Base-by-base conservation (phyloP, 192 early-diverging fungal species). In the Physocladia obscura region DNA sequence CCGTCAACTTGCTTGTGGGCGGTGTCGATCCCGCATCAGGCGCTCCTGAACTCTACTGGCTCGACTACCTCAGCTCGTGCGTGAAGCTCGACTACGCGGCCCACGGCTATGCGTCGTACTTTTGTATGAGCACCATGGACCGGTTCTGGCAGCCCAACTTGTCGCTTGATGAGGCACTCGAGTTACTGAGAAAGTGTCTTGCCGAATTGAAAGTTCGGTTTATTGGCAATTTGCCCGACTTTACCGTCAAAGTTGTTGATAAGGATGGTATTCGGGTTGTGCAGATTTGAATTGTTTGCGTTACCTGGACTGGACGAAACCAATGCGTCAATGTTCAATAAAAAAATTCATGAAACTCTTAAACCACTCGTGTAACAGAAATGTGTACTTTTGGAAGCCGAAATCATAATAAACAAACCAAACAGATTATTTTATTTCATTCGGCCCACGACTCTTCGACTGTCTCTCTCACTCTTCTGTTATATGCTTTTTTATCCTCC, bases 401-500 rank as follows among this genome's bases (percentile, higher is more conserved):
- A 44, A 44, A 13, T 44, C 11, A n/a, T 44, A n/a, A 13, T 44
- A n/a, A 44, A 44, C 40, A 13, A n/a, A n/a, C n/a, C n/a, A n/a
- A n/a, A 44, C 40, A 44, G 40, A 44, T n/a, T 13, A 11, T 71
- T 62, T n/a, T n/a, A n/a, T n/a, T n/a, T n/a, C n/a, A 78, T 61
- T 65, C 74, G 50, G 62, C 49, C 96, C 96, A 98, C 19, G 90
- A 91, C 51, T 77, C 78, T 68, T 98, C 93, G 11, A 98, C 97
- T 24, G 89, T 91, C 74, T 97, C 97, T 38, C 89, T 76, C 1
- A 98, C 94, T 62, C 94, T 76, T 70, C 93, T 83, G 48, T 89
- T 85, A 77, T 98, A 98, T 71, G 97, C 97, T 74, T 97, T 97
- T 48, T 87, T 74, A 78, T 94, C 93, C 56, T 99, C 95, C 50